Evolutionary conservation across 805 yeast species (phyloP).

Genomic region (Pichia pseudocactophila): DNA sequence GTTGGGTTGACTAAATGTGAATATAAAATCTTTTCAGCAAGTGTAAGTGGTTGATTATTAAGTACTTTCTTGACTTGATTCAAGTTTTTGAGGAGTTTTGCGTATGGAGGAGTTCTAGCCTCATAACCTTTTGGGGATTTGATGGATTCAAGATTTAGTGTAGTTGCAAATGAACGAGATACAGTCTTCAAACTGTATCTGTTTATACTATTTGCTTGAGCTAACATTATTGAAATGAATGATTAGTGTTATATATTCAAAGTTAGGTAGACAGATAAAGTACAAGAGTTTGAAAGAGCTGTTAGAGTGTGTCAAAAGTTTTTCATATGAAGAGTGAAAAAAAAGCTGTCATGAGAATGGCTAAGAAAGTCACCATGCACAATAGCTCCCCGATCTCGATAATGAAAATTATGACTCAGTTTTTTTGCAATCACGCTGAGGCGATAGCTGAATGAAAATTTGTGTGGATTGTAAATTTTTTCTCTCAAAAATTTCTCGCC

Average conservation of each 20-base stretch:
- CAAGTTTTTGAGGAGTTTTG: constrained; percentile 59
- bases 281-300: too few species aligned
- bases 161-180: constrained; percentile 20
- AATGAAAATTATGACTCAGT: too few species aligned
- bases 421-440: too few species aligned
- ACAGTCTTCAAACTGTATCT: constrained; percentile 4
- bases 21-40: constrained; percentile 91
- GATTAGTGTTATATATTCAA: not conserved
- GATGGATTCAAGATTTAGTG: constrained; percentile 16
- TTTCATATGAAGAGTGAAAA: too few species aligned
- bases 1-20: constrained; percentile 93
- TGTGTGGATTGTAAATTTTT: too few species aligned
- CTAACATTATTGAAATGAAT: constrained; percentile 4
- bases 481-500: too few species aligned
- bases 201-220: constrained; percentile 4
- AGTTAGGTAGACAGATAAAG: not conserved
- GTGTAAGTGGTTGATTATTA: constrained; percentile 60
- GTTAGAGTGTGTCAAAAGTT: too few species aligned
- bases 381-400: too few species aligned
- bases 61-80: constrained; percentile 28
- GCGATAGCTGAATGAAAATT: too few species aligned
- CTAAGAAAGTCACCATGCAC: too few species aligned
- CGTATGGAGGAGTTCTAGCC: constrained; percentile 83
- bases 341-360: too few species aligned
- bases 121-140: constrained; percentile 50